Base-by-base conservation (phyloP, 306 rosid genomes). In the Phaseolus lunatus region DNA sequence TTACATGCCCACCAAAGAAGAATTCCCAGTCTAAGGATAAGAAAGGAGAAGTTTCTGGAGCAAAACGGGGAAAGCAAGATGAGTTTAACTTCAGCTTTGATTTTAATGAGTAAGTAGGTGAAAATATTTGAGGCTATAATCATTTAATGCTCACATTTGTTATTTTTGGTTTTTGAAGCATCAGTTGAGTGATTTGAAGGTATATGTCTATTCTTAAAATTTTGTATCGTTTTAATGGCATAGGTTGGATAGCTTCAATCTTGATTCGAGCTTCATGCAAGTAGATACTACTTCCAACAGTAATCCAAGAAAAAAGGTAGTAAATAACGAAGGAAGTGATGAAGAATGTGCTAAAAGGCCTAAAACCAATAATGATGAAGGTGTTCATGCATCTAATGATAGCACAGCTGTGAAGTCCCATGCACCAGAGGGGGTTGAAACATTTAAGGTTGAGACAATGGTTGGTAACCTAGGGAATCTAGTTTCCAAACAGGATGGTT, bases 91-190 rank as follows among this genome's bases (percentile, higher is more conserved):
- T 95, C 87, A 83, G 79, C 75, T 92, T 95, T 75, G 96, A 95
- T 86, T 94, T 92, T 72, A 90, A 86, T 53, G 91, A 90, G 98
- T 92, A 82, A 85, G 97, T 80, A 50, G 81, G 48, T 48, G 69
- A 48, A 72, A 53, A 58, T 63, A 53, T 70, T 74, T 23, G 76
- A 62, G 52, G 44, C 18, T 66, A 35, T 22, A 31, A 69, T 23
- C 67, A 79, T 71, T 62, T 63, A 56, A 35, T 45, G 27, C n/a
- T 23, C 64, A 77, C 1, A 72, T 53, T 71, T 54, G 76, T 79
- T 70, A 43, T 61, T 82, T 81, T 37, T 59, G 15, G 66, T 67
- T 70, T 78, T 19, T 31, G 41, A 58, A 19, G 50, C 47, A 41
- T 68, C 52, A 64, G 27, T 39, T 45, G 9, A 75, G 64, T 61